Evolutionary conservation across 1,139 yeast species (phyloP), one percentile per base, ranked within the genome.

Genomic region (Magnusiomyces magnusii): DNA sequence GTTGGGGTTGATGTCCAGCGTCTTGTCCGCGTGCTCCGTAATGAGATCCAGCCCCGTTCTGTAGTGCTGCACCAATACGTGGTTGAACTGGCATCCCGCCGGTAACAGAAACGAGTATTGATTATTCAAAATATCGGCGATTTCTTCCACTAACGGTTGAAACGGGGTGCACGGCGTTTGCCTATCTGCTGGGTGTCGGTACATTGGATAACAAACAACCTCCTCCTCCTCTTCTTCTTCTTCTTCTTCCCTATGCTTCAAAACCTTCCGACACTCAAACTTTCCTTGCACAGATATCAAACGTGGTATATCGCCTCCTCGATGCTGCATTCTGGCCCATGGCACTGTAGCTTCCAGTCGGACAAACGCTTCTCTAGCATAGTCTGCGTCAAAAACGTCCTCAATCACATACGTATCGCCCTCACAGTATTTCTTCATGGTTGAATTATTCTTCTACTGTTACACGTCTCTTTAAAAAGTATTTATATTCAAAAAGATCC

Each of bases 11-110:
- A 64, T 39, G 54, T 64, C 67, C 23, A 64, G 51, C 25, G 67
- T 62, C 47, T 64, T 64, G 51, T 64, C 67, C 1, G 65, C 56
- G 36, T 64, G 67, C 55, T 64, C 66, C 13, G 67, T 62, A 42
- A 64, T 63, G 21, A 57, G 53, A 47, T 64, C 67, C 3, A 47
- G 49, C 34, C 66, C 65, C 15, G 57, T 44, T 2, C 66, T 59
- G 53, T 64, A 64, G 27, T 59, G 61, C 51, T 64, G 67, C n/a
- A 64, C 56, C 34, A 64, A 55, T 13, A 59, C 65, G 47, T 64
- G 67, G 51, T 64, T 64, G 24, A 64, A 49, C n/a, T 25, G 42
- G 57, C 56, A 34, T 55, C 52, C 19, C 55, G 59, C n/a, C 53
- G 53, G 24, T 57, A 54, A 41, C 59, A 57, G 3, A 55, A 28